Conservation (phyloP, 345 rosid genomes). For the Diplotaxis tenuifolia region DNA sequence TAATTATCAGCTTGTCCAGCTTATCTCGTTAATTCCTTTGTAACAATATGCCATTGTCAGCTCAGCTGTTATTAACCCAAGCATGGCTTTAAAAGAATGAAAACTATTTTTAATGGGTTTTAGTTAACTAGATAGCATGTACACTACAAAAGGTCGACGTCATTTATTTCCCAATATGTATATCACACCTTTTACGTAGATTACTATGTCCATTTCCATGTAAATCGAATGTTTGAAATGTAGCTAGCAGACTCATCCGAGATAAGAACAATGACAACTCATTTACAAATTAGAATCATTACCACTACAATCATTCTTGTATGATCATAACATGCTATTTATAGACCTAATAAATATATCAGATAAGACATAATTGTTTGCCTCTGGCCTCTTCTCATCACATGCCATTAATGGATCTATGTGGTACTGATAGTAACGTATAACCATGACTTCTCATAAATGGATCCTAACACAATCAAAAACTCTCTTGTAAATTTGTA, state of each 20-base stretch:
- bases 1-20: background rate
- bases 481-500: conserved; percentile 22
- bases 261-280: background rate
- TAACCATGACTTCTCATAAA: conserved; percentile 29
- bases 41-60: background rate
- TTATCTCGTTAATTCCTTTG: background rate
- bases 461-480: conserved; percentile 21
- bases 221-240: background rate
- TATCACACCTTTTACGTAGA: background rate
- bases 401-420: conserved; percentile 36
- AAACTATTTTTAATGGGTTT: background rate
- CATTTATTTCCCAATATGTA: conserved; percentile 15
- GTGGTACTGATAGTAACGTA: conserved; percentile 34
- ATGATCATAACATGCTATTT: conserved; percentile 4
- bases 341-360: conserved; percentile 27
- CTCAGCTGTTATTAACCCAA: background rate
- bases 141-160: conserved; percentile 2
- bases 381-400: conserved; percentile 31
- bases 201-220: background rate
- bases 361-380: conserved; percentile 29
- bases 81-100: background rate
- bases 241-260: background rate
- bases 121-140: background rate
- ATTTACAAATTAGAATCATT: background rate
- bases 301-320: background rate